Evolutionary conservation across 169 alveolate genomes (phyloP).

Genomic region (Cardiosporidium cionae): DNA sequence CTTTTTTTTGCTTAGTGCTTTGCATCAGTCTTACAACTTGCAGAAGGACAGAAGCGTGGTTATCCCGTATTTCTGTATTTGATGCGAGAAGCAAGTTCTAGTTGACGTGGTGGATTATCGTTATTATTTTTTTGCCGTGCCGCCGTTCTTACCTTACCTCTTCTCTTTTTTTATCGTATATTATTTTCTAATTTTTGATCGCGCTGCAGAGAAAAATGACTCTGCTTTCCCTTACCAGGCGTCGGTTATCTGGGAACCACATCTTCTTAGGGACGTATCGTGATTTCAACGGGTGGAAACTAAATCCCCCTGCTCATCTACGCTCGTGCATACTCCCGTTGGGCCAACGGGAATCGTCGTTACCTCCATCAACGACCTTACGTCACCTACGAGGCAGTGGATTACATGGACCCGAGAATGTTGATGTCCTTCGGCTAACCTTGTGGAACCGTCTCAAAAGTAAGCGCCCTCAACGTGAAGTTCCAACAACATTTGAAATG

Average conservation of each 20-base stretch:
- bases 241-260: conserved; percentile 9
- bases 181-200: no score
- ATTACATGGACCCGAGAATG: conserved; percentile 78
- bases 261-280: conserved; percentile 12
- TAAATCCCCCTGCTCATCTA: conserved; percentile 8
- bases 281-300: conserved; percentile 27
- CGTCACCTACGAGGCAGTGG: conserved; percentile 70
- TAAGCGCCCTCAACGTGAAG: conserved; percentile 65
- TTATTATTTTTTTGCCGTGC: no score
- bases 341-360: conserved; percentile 1
- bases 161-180: no score
- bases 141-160: no score
- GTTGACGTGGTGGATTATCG: no score
- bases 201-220: no score
- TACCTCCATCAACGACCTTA: conserved; percentile 8
- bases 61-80: no score
- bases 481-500: conserved; percentile 56
- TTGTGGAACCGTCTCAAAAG: conserved; percentile 73
- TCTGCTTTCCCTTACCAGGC: no score
- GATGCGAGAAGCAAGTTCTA: no score
- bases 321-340: conserved; percentile 7
- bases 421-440: conserved; percentile 60
- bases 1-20: no score
- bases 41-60: no score
- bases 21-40: no score